Conservation (phyloP, 306 rosid genomes). For the Dalbergia oliveri region DNA sequence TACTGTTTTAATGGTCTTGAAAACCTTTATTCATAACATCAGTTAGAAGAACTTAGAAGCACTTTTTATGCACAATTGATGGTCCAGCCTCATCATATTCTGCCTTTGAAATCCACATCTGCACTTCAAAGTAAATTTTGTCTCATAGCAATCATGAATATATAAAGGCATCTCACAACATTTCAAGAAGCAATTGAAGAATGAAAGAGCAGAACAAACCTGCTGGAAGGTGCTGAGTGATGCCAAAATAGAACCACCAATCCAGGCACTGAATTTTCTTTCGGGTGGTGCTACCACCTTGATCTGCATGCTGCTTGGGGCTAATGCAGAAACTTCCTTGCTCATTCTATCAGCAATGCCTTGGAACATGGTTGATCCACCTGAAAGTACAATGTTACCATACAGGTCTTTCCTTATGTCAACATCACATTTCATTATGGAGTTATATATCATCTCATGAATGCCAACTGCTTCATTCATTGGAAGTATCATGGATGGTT, state of each 20-base stretch:
- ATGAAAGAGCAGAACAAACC: slow-evolving; percentile 59
- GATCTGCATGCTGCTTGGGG: slow-evolving; percentile 99
- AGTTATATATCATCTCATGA: slow-evolving; percentile 95
- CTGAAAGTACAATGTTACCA: slow-evolving; percentile 96
- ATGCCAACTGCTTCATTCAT: slow-evolving; percentile 95
- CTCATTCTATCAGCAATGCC: slow-evolving; percentile 99
- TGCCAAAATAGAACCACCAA: slow-evolving; percentile 98
- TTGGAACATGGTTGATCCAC: slow-evolving; percentile 97
- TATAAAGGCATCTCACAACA: neutral
- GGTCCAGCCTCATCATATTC: neutral
- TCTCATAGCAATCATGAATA: slow-evolving; percentile 15
- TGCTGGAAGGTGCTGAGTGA: slow-evolving; percentile 99
- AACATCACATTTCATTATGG: slow-evolving; percentile 97
- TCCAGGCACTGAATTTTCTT: slow-evolving; percentile 99
- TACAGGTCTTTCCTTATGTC: slow-evolving; percentile 97
- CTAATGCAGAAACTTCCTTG: slow-evolving; percentile 96
- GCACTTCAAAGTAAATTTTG: neutral
- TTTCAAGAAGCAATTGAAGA: slow-evolving; percentile 9
- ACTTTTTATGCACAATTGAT: neutral
- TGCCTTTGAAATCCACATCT: neutral
- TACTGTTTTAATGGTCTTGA: neutral
- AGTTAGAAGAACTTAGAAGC: neutral
- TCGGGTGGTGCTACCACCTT: slow-evolving; percentile 99
- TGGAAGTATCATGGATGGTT: slow-evolving; percentile 83
- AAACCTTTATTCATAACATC: neutral